Evolutionary conservation across 495 filamentous ascomycete species (phyloP).

Genomic region (Penicillium verhagenii): DNA sequence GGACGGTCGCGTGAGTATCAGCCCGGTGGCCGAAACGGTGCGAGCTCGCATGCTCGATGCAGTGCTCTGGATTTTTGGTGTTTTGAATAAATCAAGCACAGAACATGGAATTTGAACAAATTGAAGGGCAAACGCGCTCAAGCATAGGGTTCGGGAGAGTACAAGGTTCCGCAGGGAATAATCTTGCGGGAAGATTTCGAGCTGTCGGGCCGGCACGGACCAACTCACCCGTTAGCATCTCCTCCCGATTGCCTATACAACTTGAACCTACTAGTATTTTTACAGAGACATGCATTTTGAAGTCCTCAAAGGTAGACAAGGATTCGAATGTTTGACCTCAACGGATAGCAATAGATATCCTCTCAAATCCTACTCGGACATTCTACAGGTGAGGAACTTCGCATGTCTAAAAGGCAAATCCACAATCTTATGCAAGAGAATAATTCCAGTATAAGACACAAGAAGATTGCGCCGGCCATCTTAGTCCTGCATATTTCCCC

Average conservation of each 20-base stretch:
- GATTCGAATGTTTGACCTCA: no score
- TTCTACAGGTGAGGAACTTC: not conserved
- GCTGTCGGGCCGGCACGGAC: slow-evolving; percentile 33
- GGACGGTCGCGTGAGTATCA: slow-evolving; percentile 38
- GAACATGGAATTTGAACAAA: slow-evolving; percentile 11
- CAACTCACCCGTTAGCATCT: slow-evolving; percentile 11
- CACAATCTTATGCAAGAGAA: slow-evolving; percentile 21
- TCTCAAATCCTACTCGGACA: no score
- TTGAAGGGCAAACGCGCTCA: not conserved
- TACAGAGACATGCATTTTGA: no score
- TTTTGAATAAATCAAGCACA: not conserved
- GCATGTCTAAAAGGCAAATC: not conserved
- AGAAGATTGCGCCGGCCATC: slow-evolving; percentile 29
- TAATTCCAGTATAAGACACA: slow-evolving; percentile 32
- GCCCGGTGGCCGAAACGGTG: slow-evolving; percentile 38
- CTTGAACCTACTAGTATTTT: no score
- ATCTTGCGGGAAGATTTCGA: slow-evolving; percentile 33
- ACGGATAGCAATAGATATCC: no score
- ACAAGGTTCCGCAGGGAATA: slow-evolving; percentile 7
- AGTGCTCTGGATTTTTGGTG: not conserved
- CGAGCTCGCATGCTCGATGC: slow-evolving; percentile 45
- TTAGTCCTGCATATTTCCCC: slow-evolving; percentile 31
- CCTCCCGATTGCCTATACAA: not conserved
- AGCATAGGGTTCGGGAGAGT: not conserved
- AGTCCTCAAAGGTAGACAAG: no score